phyloP scores from a whole-genome alignment of 1,284 basidiomycete genomes.

The Ceratobasidium sp. region DNA sequence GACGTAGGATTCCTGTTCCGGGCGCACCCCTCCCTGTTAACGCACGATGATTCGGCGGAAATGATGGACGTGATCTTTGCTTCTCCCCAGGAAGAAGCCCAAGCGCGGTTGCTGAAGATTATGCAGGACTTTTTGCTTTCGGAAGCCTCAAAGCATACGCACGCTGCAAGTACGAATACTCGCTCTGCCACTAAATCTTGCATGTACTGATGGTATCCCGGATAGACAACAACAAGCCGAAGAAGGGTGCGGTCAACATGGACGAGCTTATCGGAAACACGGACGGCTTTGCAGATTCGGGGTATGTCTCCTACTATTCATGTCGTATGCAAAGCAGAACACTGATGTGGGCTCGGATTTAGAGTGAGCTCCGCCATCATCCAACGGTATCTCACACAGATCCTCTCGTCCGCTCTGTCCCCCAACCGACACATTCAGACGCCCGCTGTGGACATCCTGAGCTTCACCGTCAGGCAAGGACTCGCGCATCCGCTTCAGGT shows the following conservation, averaged over 20 bases:
- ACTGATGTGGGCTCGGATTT: conserved; percentile 14
- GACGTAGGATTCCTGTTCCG: conserved; percentile 84
- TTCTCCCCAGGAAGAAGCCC: conserved; percentile 74
- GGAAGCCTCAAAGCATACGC: conserved; percentile 72
- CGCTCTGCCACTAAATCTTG: conserved; percentile 7
- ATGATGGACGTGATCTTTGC: conserved; percentile 91
- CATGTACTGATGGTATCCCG: neutral
- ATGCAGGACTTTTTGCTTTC: conserved; percentile 90
- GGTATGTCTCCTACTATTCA: conserved; percentile 63
- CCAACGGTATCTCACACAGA: conserved; percentile 87
- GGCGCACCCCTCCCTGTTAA: conserved; percentile 91
- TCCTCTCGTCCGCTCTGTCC: conserved; percentile 84
- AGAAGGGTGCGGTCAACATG: conserved; percentile 75
- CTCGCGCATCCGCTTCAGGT: conserved; percentile 93
- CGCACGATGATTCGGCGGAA: conserved; percentile 74
- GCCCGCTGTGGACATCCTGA: conserved; percentile 89
- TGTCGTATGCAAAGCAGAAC: neutral
- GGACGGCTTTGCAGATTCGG: conserved; percentile 93
- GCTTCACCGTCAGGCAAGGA: conserved; percentile 93
- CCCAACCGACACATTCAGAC: conserved; percentile 76
- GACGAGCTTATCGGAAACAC: conserved; percentile 94
- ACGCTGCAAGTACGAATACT: conserved; percentile 66
- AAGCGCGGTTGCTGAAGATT: conserved; percentile 81
- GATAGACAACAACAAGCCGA: conserved; percentile 55
- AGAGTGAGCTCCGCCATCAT: conserved; percentile 94